Conservation (phyloP, 495 filamentous ascomycete species). For the Hyaloscypha finlandica region DNA sequence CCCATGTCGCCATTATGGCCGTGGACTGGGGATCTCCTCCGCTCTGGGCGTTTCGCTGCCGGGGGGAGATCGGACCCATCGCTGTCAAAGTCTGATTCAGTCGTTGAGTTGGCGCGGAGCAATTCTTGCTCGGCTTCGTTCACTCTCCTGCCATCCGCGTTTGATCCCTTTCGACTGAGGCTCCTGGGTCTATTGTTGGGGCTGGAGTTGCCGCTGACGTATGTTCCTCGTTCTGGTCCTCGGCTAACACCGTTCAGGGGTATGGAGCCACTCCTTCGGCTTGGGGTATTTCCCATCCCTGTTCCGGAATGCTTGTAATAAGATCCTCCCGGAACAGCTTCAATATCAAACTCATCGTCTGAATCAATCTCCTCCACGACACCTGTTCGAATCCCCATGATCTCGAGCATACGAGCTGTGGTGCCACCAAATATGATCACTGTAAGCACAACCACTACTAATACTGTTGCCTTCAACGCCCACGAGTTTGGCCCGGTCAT, state of each 20-base stretch:
- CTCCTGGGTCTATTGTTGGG: constrained; percentile 45
- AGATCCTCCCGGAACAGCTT: constrained; percentile 71
- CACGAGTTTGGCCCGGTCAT: constrained; percentile 75
- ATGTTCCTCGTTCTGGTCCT: constrained; percentile 50
- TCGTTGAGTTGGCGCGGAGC: constrained; percentile 57
- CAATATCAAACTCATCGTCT: constrained; percentile 98
- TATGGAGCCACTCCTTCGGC: constrained; percentile 55
- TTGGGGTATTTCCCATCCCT: constrained; percentile 72
- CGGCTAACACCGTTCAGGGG: constrained; percentile 48
- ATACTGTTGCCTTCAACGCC: constrained; percentile 83
- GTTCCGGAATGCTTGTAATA: constrained; percentile 74
- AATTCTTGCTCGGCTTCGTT: constrained; percentile 63
- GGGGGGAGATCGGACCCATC: constrained; percentile 65
- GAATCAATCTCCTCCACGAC: constrained; percentile 96
- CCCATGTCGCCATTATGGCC: constrained; percentile 10
- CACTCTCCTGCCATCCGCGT: constrained; percentile 30
- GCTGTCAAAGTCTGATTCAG: constrained; percentile 64
- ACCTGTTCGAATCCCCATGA: constrained; percentile 88
- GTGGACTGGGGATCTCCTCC: constrained; percentile 26
- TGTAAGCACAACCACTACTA: constrained; percentile 95
- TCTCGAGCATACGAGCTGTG: constrained; percentile 98
- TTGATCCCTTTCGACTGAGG: constrained; percentile 51
- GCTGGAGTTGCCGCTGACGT: constrained; percentile 55
- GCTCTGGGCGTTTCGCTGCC: constrained; percentile 38
- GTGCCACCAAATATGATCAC: constrained; percentile 99